phyloP scores from a whole-genome alignment of 2,329 filamentous ascomycete species.

The Emergomyces pasteurianus region DNA sequence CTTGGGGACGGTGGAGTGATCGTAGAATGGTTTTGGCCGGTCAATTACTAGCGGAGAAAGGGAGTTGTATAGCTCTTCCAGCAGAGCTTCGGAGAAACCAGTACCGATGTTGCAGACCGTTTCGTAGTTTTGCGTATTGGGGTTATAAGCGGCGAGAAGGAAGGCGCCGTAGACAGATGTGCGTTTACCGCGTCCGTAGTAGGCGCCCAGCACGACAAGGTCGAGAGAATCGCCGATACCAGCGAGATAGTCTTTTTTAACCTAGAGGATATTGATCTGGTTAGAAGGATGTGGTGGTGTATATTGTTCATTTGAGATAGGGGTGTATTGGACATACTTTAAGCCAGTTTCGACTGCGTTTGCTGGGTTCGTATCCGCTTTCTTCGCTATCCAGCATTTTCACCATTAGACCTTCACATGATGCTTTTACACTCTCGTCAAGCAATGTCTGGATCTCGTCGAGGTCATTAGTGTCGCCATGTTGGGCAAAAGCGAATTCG shows the following conservation, averaged over 20 bases:
- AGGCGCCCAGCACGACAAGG: slow-evolving; percentile 88
- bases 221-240: slow-evolving; percentile 93
- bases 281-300: background rate
- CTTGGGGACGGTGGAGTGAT: slow-evolving; percentile 69
- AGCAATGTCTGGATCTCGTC: slow-evolving; percentile 88
- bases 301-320: background rate
- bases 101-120: slow-evolving; percentile 98
- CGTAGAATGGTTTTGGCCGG: slow-evolving; percentile 85
- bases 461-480: slow-evolving; percentile 74
- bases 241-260: slow-evolving; percentile 96
- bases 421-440: slow-evolving; percentile 89
- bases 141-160: slow-evolving; percentile 86
- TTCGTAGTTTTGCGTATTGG: slow-evolving; percentile 69
- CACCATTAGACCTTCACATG: slow-evolving; percentile 96
- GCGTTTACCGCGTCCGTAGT: slow-evolving; percentile 88
- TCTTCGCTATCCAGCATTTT: slow-evolving; percentile 95
- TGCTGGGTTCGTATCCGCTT: slow-evolving; percentile 91
- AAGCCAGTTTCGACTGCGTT: slow-evolving; percentile 94
- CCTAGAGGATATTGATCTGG: slow-evolving; percentile 34
- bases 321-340: slow-evolving; percentile 46
- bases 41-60: slow-evolving; percentile 74
- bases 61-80: slow-evolving; percentile 71
- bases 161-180: slow-evolving; percentile 94
- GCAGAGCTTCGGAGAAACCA: slow-evolving; percentile 84
- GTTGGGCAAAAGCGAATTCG: slow-evolving; percentile 82